Evolutionary conservation across 2,329 filamentous ascomycete genomes (phyloP).

Genomic region (Bipolaris gigantea): DNA sequence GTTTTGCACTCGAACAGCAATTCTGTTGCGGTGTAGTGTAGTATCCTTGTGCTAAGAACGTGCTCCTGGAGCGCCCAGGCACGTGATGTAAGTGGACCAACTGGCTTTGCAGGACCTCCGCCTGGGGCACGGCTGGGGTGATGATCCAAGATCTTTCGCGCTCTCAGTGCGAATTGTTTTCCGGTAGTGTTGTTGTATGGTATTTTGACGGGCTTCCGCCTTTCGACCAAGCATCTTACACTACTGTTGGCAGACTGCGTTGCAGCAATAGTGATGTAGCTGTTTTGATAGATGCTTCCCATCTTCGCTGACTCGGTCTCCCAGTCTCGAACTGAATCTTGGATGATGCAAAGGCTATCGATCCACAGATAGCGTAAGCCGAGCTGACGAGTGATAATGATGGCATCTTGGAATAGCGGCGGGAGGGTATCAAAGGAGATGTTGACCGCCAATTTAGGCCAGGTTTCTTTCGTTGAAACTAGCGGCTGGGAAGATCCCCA

Average conservation of each 20-base stretch:
- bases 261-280: conserved; percentile 38
- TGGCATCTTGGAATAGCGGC: conserved; percentile 15
- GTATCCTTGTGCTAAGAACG: conserved; percentile 35
- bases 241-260: conserved; percentile 28
- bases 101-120: conserved; percentile 27
- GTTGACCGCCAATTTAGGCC: conserved; percentile 28
- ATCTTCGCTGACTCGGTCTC: conserved; percentile 41
- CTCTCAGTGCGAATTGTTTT: conserved; percentile 30
- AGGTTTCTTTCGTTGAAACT: conserved; percentile 34
- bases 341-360: conserved; percentile 9
- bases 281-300: conserved; percentile 40
- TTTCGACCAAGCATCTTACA: conserved; percentile 27
- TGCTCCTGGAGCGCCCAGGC: conserved; percentile 42
- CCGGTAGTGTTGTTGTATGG: conserved; percentile 30
- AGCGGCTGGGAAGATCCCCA: conserved; percentile 33
- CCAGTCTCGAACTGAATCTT: conserved; percentile 32
- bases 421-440: conserved; percentile 34
- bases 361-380: conserved; percentile 4
- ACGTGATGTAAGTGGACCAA: conserved; percentile 31
- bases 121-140: conserved; percentile 28
- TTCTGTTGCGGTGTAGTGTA: conserved; percentile 40
- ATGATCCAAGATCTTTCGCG: conserved; percentile 32
- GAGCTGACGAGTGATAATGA: background rate
- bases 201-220: conserved; percentile 31
- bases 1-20: conserved; percentile 42